Percentiles rank a stretch among this genome's conserved stretches.
These are phyloP conservation scores for Mycena latifolia DNA, from an alignment of 768 basidiomycete genomes.

Conservation along the genomic window DNA sequence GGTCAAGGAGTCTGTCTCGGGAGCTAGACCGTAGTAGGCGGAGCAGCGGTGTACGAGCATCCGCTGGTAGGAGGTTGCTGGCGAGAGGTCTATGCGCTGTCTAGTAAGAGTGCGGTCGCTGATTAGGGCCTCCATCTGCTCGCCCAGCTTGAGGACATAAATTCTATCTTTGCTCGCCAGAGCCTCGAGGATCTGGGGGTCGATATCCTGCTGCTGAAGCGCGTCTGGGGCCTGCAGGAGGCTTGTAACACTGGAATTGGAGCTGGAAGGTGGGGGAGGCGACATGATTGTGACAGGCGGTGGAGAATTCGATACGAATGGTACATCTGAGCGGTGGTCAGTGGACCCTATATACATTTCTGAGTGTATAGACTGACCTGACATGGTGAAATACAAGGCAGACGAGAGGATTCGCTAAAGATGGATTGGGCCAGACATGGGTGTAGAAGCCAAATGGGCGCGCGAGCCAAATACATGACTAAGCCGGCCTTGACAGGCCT, in stretches of 20 bases:
- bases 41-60: slow-evolving; percentile 90
- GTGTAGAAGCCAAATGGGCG: slow-evolving; percentile 16
- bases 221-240: slow-evolving; percentile 33
- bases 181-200: slow-evolving; percentile 87
- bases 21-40: slow-evolving; percentile 80
- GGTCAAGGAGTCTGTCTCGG: slow-evolving; percentile 73
- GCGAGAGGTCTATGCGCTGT: slow-evolving; percentile 72
- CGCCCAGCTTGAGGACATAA: slow-evolving; percentile 90
- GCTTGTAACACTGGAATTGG: slow-evolving; percentile 32
- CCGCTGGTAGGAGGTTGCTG: slow-evolving; percentile 85
- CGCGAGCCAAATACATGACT: slow-evolving; percentile 8
- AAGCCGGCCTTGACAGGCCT: too few relatives aligned
- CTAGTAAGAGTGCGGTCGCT: slow-evolving; percentile 71
- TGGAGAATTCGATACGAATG: slow-evolving; percentile 17
- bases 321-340: slow-evolving; percentile 3
- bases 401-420: slow-evolving; percentile 23
- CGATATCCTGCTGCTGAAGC: slow-evolving; percentile 60
- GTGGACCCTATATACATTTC: not conserved
- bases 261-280: slow-evolving; percentile 30
- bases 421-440: slow-evolving; percentile 24
- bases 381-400: slow-evolving; percentile 19
- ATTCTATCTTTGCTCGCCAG: slow-evolving; percentile 90
- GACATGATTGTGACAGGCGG: slow-evolving; percentile 36
- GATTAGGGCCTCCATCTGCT: slow-evolving; percentile 86
- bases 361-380: slow-evolving; percentile 2